Evolutionary conservation across 306 rosid species (phyloP).

Genomic region (Cicer bijugum): DNA sequence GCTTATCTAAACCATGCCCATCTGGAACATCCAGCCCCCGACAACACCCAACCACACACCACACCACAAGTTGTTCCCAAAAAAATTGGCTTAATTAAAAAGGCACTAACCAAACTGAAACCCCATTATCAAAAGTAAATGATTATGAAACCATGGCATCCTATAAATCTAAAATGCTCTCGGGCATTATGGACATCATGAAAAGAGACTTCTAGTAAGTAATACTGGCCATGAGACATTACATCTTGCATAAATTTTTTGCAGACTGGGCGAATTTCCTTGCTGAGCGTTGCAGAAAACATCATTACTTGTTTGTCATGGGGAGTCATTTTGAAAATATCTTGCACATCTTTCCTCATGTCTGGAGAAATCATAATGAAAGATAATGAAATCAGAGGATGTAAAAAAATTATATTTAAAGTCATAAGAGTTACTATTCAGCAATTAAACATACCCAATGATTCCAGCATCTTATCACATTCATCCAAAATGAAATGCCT

Average conservation of each 20-base stretch:
- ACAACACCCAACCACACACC: slow-evolving; percentile 39
- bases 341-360: slow-evolving; percentile 99
- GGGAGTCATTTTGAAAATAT: slow-evolving; percentile 97
- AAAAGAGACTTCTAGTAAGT: slow-evolving; percentile 86
- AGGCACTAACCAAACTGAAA: slow-evolving; percentile 33
- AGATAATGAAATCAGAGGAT: neutral
- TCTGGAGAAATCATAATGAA: slow-evolving; percentile 55
- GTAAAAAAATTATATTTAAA: neutral
- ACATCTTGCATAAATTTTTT: slow-evolving; percentile 99
- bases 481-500: slow-evolving; percentile 96
- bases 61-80: slow-evolving; percentile 39
- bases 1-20: slow-evolving; percentile 23
- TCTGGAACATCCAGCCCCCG: slow-evolving; percentile 15
- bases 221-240: slow-evolving; percentile 87
- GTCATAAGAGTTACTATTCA: neutral
- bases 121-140: slow-evolving; percentile 45
- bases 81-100: slow-evolving; percentile 39
- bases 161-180: slow-evolving; percentile 54
- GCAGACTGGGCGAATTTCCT: slow-evolving; percentile 99
- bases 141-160: slow-evolving; percentile 48
- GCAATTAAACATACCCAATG: slow-evolving; percentile 68
- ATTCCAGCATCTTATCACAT: slow-evolving; percentile 98
- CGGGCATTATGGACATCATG: slow-evolving; percentile 59
- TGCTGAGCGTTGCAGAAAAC: slow-evolving; percentile 99
- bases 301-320: slow-evolving; percentile 99